phyloP scores from a whole-genome alignment of 148 eudicot genomes.

The Spergularia marina region DNA sequence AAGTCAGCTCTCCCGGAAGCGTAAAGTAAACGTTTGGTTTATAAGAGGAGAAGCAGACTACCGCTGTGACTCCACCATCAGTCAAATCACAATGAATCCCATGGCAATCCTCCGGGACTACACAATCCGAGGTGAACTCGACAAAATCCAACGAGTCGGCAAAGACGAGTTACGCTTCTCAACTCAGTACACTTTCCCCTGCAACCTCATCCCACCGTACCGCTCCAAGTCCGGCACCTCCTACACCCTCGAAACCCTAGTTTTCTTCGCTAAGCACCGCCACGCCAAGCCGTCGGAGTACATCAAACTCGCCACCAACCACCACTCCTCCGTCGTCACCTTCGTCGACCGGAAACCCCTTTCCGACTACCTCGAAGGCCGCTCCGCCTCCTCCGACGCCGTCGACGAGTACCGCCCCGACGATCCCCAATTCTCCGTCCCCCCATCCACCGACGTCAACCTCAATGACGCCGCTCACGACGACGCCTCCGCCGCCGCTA shows the following conservation, averaged over 20 bases:
- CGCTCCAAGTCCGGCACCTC: slow-evolving; percentile 65
- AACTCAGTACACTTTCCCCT: slow-evolving; percentile 56
- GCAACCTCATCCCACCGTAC: slow-evolving; percentile 60
- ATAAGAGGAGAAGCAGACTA: too few species aligned
- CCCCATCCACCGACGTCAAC: not conserved
- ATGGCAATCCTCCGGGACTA: slow-evolving; percentile 72
- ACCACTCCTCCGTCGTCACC: slow-evolving; percentile 58
- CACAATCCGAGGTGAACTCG: slow-evolving; percentile 59
- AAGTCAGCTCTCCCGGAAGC: too few species aligned
- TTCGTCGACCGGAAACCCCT: slow-evolving; percentile 76
- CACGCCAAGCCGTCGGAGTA: slow-evolving; percentile 68
- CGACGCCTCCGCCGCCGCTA: not conserved
- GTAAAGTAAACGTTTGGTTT: too few species aligned
- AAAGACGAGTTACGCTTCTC: slow-evolving; percentile 60
- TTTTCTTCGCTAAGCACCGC: slow-evolving; percentile 64
- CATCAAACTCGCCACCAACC: slow-evolving; percentile 50
- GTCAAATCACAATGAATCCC: slow-evolving; percentile 58
- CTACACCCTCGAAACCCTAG: slow-evolving; percentile 87
- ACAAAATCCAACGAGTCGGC: slow-evolving; percentile 47
- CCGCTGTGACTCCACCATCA: too few species aligned
- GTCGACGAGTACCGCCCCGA: slow-evolving; percentile 54
- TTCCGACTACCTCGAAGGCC: slow-evolving; percentile 74
- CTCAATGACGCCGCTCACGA: not conserved
- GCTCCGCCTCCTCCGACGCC: slow-evolving; percentile 59
- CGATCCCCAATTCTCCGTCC: slow-evolving; percentile 31